Conservation (phyloP, 148 eudicot genomes). For the Rhododendron henanense region DNA sequence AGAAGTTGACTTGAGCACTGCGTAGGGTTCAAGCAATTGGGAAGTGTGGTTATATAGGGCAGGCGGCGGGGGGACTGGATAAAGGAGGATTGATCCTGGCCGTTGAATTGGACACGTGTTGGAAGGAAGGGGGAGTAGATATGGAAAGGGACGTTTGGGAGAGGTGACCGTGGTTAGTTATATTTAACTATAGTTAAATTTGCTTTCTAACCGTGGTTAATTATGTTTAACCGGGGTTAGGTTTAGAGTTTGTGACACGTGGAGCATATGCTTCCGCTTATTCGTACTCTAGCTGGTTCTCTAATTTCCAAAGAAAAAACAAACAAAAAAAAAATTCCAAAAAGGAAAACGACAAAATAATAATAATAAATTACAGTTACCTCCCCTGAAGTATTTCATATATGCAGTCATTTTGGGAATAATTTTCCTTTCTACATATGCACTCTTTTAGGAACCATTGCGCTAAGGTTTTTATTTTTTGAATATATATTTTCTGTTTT, state of each 20-base stretch:
- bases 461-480: no score
- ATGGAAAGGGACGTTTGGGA: neutral
- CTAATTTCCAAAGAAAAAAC: no score
- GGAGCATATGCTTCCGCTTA: neutral
- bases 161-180: constrained; percentile 6
- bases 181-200: constrained; percentile 1
- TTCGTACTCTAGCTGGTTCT: neutral
- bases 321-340: no score
- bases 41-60: neutral
- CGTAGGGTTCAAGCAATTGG: neutral
- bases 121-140: neutral
- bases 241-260: neutral
- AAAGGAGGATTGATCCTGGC: constrained; percentile 4
- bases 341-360: neutral
- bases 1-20: neutral
- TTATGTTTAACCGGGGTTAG: neutral
- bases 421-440: no score
- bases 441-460: no score
- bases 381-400: neutral
- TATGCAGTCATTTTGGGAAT: neutral
- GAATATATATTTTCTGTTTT: no score
- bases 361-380: neutral
- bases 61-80: neutral
- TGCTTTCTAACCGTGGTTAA: neutral
- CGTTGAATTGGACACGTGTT: constrained; percentile 18